Evolutionary conservation across 495 filamentous ascomycete species (phyloP).

Genomic region (Xylaria flabelliformis): DNA sequence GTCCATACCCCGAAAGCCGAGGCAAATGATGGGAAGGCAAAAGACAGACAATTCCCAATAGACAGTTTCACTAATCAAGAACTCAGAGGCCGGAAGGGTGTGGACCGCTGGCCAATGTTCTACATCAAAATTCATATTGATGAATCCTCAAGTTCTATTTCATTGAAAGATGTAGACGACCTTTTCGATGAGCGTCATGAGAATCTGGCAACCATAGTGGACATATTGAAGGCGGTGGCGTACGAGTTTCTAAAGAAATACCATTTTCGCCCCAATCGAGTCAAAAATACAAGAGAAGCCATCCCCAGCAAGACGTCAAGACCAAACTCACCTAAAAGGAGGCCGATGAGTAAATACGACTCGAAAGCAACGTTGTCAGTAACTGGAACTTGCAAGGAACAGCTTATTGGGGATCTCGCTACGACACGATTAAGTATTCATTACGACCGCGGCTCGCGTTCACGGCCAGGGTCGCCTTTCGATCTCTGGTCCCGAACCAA

Average conservation of each 20-base stretch:
- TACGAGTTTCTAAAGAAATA: constrained; percentile 73
- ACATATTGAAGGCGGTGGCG: constrained; percentile 68
- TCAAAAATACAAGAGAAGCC: not conserved
- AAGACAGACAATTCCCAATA: constrained; percentile 50
- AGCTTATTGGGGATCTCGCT: constrained; percentile 34
- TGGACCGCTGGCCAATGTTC: constrained; percentile 93
- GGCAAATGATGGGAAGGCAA: constrained; percentile 45
- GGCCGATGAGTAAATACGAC: not conserved
- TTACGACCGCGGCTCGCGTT: constrained; percentile 28
- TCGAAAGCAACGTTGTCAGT: constrained; percentile 22
- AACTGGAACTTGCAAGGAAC: not conserved
- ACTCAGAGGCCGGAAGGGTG: constrained; percentile 65
- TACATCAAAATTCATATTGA: constrained; percentile 71
- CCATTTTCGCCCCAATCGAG: constrained; percentile 60
- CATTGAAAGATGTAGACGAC: constrained; percentile 30
- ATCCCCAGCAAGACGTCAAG: not conserved
- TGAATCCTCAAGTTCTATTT: constrained; percentile 5
- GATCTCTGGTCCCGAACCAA: constrained; percentile 73
- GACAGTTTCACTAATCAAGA: constrained; percentile 63
- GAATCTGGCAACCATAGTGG: constrained; percentile 54
- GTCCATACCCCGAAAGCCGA: constrained; percentile 45
- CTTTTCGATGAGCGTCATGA: constrained; percentile 47
- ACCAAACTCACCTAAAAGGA: not conserved
- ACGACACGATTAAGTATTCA: constrained; percentile 41
- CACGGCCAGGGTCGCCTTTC: constrained; percentile 55